phyloP scores from a whole-genome alignment of 257 asterid genomes.

The Primulina tabacum region DNA sequence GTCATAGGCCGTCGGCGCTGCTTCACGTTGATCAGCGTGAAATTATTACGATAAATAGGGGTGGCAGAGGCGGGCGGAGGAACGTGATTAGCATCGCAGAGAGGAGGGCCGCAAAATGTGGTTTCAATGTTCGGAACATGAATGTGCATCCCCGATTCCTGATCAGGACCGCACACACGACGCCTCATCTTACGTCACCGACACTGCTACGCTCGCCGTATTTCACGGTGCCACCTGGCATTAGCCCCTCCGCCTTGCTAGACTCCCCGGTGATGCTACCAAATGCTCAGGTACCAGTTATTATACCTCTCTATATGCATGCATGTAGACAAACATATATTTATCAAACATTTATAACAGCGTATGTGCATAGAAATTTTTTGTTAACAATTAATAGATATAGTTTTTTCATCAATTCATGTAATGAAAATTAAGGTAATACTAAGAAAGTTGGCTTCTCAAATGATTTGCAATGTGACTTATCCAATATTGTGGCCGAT shows the following conservation, averaged over 20 bases:
- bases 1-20: neutral
- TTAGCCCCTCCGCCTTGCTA: constrained; percentile 69
- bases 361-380: neutral
- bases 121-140: constrained; percentile 46
- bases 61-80: constrained; percentile 8
- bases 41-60: neutral
- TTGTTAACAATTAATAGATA: neutral
- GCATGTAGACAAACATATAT: too few relatives aligned
- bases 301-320: neutral
- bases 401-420: neutral
- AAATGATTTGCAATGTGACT: too few relatives aligned
- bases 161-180: constrained; percentile 6
- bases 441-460: too few relatives aligned
- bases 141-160: neutral
- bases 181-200: neutral
- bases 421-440: too few relatives aligned
- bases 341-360: too few relatives aligned
- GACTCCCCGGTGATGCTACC: constrained; percentile 72
- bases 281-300: constrained; percentile 44
- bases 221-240: constrained; percentile 61
- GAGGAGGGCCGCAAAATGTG: constrained; percentile 56
- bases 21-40: neutral
- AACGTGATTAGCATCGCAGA: constrained; percentile 47
- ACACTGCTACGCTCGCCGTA: constrained; percentile 27
- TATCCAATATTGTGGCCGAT: too few relatives aligned